Percentiles rank a stretch among this genome's conserved stretches.
These are phyloP conservation scores for Senecio squalidus DNA, from an alignment of 140 eudicot species.

Conservation along the genomic window DNA sequence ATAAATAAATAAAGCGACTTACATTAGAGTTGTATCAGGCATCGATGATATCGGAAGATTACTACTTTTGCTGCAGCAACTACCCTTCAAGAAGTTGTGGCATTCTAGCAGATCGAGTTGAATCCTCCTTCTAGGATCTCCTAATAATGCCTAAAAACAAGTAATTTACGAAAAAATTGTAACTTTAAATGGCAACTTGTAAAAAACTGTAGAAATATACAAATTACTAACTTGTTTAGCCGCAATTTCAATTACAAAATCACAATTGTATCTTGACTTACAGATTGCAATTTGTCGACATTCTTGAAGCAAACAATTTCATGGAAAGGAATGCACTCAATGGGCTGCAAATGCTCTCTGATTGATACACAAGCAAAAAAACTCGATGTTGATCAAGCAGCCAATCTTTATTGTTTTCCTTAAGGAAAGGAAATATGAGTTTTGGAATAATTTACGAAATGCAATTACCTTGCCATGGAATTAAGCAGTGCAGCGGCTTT, in stretches of 20 bases:
- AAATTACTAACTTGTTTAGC: background rate
- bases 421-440: no score
- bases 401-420: no score
- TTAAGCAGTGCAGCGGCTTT: constrained; percentile 54
- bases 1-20: constrained; percentile 20
- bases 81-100: constrained; percentile 59
- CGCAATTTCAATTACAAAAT: no score
- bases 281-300: constrained; percentile 76
- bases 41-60: constrained; percentile 52
- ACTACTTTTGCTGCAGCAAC: constrained; percentile 69
- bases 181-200: background rate
- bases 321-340: constrained; percentile 58
- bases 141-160: constrained; percentile 54
- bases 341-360: constrained; percentile 77
- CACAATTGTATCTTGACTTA: constrained; percentile 34
- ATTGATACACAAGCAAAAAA: constrained; percentile 14
- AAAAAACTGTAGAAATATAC: background rate
- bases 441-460: background rate
- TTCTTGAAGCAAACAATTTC: constrained; percentile 68
- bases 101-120: constrained; percentile 81
- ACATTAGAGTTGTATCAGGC: constrained; percentile 87
- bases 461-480: constrained; percentile 52
- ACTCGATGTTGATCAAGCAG: no score
- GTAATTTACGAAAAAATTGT: constrained; percentile 3
- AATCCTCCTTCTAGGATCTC: constrained; percentile 86